phyloP scores from a whole-genome alignment of 2,329 filamentous ascomycete genomes.

The Aureobasidium sp. region DNA sequence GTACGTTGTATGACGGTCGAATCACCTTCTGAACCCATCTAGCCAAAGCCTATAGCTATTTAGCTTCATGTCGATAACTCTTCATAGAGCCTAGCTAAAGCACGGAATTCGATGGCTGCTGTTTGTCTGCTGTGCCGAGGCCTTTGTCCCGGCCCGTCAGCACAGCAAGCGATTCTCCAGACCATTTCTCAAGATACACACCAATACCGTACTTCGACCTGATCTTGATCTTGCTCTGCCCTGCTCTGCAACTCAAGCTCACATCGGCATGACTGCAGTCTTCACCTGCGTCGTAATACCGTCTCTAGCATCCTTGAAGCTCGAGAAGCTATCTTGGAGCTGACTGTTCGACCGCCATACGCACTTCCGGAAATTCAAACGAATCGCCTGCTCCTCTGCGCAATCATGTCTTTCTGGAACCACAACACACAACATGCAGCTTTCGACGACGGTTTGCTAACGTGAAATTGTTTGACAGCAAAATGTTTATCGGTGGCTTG shows the following conservation, averaged over 20 bases:
- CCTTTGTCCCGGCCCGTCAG: not conserved
- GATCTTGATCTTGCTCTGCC: not conserved
- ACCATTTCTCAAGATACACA: conserved; percentile 8
- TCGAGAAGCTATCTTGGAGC: not conserved
- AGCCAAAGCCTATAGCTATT: conserved; percentile 41
- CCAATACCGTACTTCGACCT: conserved; percentile 7
- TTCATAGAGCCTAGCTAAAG: conserved; percentile 52
- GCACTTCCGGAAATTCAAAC: not conserved
- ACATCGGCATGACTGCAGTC: not conserved
- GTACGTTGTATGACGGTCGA: conserved; percentile 16
- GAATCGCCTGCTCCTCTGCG: conserved; percentile 1
- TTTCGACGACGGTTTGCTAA: conserved; percentile 5
- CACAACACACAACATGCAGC: not conserved
- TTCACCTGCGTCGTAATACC: not conserved
- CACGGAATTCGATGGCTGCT: conserved; percentile 16
- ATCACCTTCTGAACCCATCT: conserved; percentile 7
- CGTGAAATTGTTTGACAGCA: conserved; percentile 50
- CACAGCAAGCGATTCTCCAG: conserved; percentile 6
- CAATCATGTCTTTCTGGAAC: conserved; percentile 12
- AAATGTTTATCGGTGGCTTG: conserved; percentile 98
- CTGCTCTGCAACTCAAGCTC: not conserved
- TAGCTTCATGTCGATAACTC: conserved; percentile 63
- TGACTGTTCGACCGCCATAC: not conserved
- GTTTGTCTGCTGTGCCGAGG: not conserved
- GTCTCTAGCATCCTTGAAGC: not conserved